These are phyloP conservation scores for Acacia confusa DNA, from an alignment of 306 rosid species.

Conservation along the genomic window DNA sequence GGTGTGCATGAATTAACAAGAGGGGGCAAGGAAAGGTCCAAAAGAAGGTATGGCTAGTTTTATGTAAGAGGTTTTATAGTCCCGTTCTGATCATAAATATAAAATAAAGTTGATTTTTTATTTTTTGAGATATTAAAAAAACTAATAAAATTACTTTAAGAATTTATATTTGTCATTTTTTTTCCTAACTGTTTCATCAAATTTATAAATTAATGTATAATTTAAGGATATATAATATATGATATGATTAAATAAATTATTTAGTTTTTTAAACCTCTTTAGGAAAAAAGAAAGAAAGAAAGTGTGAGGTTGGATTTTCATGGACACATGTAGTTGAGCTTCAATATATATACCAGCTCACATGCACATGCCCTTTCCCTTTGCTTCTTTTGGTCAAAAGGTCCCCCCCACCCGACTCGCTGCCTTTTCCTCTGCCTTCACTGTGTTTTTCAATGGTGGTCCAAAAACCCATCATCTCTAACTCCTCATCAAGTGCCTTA, in stretches of 20 bases:
- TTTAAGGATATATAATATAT: too few relatives aligned
- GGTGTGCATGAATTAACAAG: neutral
- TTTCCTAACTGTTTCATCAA: fast-evolving
- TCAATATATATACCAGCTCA: neutral
- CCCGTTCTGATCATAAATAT: too few relatives aligned
- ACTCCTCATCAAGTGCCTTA: neutral
- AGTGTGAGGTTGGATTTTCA: conserved; percentile 11
- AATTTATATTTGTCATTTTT: too few relatives aligned
- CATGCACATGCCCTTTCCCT: conserved; percentile 46
- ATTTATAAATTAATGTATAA: too few relatives aligned
- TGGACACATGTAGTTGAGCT: conserved; percentile 13
- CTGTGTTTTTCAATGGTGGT: neutral
- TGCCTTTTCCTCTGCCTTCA: conserved; percentile 45
- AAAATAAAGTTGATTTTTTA: too few relatives aligned
- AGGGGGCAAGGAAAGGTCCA: conserved; percentile 20
- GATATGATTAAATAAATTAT: too few relatives aligned
- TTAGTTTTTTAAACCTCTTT: too few relatives aligned
- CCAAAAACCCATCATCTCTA: neutral
- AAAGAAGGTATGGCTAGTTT: conserved; percentile 20
- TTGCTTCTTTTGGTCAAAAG: conserved; percentile 51
- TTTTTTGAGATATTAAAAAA: too few relatives aligned
- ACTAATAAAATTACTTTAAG: too few relatives aligned
- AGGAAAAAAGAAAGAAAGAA: too few relatives aligned
- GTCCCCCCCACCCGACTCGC: conserved; percentile 26
- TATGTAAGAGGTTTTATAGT: neutral